Evolutionary conservation across 768 basidiomycete species (phyloP).

Genomic region (Suillus plorans): DNA sequence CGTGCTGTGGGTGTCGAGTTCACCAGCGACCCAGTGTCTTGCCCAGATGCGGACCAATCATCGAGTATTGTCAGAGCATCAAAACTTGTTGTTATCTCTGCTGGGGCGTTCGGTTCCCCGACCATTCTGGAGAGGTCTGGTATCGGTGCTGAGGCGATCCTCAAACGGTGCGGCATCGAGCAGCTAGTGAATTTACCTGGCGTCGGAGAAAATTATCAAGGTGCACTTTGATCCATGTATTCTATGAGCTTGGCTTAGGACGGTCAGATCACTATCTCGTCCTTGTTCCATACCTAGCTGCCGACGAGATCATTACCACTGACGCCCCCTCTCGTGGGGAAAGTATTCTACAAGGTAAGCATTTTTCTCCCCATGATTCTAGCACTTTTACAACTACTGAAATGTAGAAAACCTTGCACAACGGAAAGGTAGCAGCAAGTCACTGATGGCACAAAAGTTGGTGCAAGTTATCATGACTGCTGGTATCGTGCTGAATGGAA

Average conservation of each 20-base stretch:
- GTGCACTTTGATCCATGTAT: constrained; percentile 24
- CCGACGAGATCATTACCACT: constrained; percentile 33
- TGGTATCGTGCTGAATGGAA: background rate
- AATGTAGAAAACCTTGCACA: too few relatives aligned
- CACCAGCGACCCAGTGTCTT: constrained; percentile 29
- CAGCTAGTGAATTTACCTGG: constrained; percentile 54
- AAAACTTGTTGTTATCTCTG: constrained; percentile 47
- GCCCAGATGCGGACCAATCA: constrained; percentile 23
- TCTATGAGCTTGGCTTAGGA: background rate
- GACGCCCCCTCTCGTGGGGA: too few relatives aligned
- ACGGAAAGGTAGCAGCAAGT: too few relatives aligned
- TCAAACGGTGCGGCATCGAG: too few relatives aligned
- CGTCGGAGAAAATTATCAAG: constrained; percentile 72
- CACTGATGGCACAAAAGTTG: too few relatives aligned
- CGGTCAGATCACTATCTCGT: constrained; percentile 30
- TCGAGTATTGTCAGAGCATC: constrained; percentile 35
- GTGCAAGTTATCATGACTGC: background rate
- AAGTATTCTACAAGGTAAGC: too few relatives aligned
- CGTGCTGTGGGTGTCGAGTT: constrained; percentile 41
- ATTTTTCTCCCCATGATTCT: too few relatives aligned
- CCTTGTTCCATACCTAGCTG: constrained; percentile 37
- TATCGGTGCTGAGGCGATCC: background rate
- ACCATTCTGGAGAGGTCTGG: constrained; percentile 63
- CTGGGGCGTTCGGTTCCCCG: constrained; percentile 56
- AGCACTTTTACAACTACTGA: too few relatives aligned